Conservation (phyloP, 2,329 filamentous ascomycete species). For the Sclerotinia minor region DNA sequence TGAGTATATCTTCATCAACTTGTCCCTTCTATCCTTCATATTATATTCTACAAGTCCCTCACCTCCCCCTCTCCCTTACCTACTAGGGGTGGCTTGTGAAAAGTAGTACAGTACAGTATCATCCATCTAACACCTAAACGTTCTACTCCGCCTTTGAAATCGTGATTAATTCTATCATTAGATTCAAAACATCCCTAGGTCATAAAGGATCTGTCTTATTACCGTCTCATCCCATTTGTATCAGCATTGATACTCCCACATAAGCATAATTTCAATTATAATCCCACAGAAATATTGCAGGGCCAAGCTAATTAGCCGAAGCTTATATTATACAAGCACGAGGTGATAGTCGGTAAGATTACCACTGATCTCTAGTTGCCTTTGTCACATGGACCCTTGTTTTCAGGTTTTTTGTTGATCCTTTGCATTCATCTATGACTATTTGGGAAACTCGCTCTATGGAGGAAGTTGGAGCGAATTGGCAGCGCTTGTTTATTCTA, state of each 20-base stretch:
- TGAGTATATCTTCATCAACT: no score
- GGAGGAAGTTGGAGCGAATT: neutral
- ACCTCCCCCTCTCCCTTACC: no score
- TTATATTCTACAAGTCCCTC: no score
- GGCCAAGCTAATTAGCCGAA: neutral
- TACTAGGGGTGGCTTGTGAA: neutral
- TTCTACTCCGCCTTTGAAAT: neutral
- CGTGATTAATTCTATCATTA: neutral
- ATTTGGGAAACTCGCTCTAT: neutral
- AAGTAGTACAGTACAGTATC: neutral
- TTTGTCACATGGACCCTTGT: neutral
- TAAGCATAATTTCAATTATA: slow-evolving; percentile 7
- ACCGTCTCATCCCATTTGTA: neutral
- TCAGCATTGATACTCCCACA: slow-evolving; percentile 5
- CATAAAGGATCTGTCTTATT: slow-evolving; percentile 5
- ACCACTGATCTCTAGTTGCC: neutral
- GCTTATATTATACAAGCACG: slow-evolving; percentile 6
- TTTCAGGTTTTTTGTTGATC: neutral
- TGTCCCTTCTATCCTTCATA: neutral
- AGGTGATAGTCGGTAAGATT: neutral
- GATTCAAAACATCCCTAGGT: neutral
- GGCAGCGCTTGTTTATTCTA: neutral
- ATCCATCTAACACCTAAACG: neutral
- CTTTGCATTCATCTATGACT: neutral
- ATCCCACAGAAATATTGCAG: neutral